Conservation (phyloP, 495 filamentous ascomycete species). For the Lophiostoma macrostomum region DNA sequence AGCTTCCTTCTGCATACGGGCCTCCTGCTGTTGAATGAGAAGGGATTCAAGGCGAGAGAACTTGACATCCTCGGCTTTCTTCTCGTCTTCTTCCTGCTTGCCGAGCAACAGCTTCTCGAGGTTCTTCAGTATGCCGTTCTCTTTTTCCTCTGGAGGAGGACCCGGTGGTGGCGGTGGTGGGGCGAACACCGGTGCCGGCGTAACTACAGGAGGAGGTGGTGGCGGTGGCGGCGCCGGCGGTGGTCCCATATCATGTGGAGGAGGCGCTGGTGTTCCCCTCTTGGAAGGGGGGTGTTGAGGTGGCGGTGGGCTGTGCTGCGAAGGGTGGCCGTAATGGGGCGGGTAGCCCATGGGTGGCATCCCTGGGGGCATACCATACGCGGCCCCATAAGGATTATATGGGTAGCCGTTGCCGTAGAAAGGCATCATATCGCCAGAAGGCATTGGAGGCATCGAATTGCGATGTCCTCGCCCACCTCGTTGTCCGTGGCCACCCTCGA, state of each 20-base stretch:
- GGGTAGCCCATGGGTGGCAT: constrained; percentile 32
- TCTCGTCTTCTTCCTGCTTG: constrained; percentile 21
- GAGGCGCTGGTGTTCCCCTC: constrained; percentile 21
- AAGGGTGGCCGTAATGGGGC: constrained; percentile 10
- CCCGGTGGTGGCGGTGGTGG: too few species aligned
- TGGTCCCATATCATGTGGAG: constrained; percentile 1
- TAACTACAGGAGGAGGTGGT: constrained; percentile 21
- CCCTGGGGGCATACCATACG: constrained; percentile 16
- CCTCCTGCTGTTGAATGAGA: constrained; percentile 28
- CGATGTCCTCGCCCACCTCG: constrained; percentile 26
- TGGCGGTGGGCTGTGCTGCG: constrained; percentile 21
- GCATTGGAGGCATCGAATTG: constrained; percentile 31
- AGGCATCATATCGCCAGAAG: constrained; percentile 35
- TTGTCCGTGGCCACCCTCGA: constrained; percentile 11
- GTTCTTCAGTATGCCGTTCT: too few species aligned
- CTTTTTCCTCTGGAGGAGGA: constrained; percentile 17
- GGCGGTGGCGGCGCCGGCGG: constrained; percentile 21
- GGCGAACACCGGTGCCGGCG: constrained; percentile 12
- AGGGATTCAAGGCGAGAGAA: constrained; percentile 29
- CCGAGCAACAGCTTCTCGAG: constrained; percentile 13
- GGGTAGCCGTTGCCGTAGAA: constrained; percentile 17
- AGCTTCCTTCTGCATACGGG: constrained; percentile 27
- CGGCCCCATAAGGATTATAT: constrained; percentile 27
- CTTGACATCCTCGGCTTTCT: constrained; percentile 30
- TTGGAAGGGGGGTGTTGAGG: constrained; percentile 25